These are phyloP conservation scores for Aspergillus tamarii DNA, from an alignment of 2,329 filamentous ascomycete genomes.

Conservation along the genomic window DNA sequence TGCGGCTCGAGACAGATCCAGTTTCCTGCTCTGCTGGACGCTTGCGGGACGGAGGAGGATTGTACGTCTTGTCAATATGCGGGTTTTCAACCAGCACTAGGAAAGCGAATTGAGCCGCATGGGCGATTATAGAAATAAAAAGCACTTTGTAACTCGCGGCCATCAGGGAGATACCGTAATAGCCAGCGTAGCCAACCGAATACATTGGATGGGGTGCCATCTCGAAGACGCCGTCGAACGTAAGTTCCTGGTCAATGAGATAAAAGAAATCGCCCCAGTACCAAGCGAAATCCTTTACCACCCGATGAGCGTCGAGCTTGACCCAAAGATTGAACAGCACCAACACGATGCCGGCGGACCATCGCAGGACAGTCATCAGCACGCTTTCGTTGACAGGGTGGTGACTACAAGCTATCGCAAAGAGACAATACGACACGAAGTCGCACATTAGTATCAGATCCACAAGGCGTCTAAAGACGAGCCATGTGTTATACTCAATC, in stretches of 20 bases:
- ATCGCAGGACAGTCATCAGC: constrained; percentile 72
- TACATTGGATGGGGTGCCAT: constrained; percentile 99
- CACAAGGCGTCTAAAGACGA: constrained; percentile 91
- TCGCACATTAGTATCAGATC: constrained; percentile 99
- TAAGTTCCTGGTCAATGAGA: constrained; percentile 94
- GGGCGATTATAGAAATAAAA: constrained; percentile 93
- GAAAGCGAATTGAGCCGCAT: constrained; percentile 93
- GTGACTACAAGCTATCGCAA: constrained; percentile 84
- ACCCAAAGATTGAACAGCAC: constrained; percentile 98
- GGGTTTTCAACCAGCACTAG: constrained; percentile 91
- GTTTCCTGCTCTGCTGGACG: constrained; percentile 38
- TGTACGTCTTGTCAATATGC: constrained; percentile 98
- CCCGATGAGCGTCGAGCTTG: constrained; percentile 94
- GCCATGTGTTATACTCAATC: constrained; percentile 98
- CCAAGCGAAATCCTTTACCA: constrained; percentile 99
- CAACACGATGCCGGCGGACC: constrained; percentile 75
- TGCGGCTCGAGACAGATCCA: constrained; percentile 31
- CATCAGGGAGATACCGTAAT: constrained; percentile 98
- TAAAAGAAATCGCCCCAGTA: constrained; percentile 99
- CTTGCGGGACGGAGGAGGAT: constrained; percentile 76
- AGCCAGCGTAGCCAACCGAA: constrained; percentile 95
- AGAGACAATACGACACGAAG: constrained; percentile 94
- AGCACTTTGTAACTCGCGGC: constrained; percentile 96
- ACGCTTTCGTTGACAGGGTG: constrained; percentile 73
- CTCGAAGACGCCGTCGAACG: constrained; percentile 98